Evolutionary conservation across 2,329 filamentous ascomycete species (phyloP).

Genomic region (Pseudocercospora musae): DNA sequence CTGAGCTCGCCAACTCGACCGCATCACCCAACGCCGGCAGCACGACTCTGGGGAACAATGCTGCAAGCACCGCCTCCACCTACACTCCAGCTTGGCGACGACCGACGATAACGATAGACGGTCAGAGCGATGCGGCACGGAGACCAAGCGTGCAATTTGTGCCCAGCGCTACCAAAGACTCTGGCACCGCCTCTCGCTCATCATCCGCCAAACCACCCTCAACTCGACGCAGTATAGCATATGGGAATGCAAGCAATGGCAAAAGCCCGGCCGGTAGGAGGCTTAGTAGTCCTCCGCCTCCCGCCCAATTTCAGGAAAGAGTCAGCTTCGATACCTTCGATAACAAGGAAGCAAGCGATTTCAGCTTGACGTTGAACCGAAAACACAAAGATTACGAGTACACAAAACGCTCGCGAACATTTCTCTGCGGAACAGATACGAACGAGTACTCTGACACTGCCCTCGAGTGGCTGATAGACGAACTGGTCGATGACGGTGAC

Average conservation of each 20-base stretch:
- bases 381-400: constrained; percentile 84
- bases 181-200: constrained; percentile 27
- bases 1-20: constrained; percentile 14
- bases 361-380: constrained; percentile 77
- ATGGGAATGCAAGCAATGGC: constrained; percentile 11
- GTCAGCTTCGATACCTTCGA: constrained; percentile 74
- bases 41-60: background rate
- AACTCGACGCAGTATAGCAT: constrained; percentile 12
- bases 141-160: constrained; percentile 39
- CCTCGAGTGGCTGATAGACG: constrained; percentile 86
- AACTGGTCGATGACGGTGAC: constrained; percentile 88
- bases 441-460: constrained; percentile 91
- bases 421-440: constrained; percentile 86
- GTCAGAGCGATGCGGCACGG: constrained; percentile 20
- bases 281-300: constrained; percentile 34
- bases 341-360: constrained; percentile 63
- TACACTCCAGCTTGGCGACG: constrained; percentile 35
- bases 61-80: constrained; percentile 7
- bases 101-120: constrained; percentile 29
- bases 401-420: constrained; percentile 76
- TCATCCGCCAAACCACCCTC: constrained; percentile 30
- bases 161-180: constrained; percentile 25
- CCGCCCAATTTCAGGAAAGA: constrained; percentile 59
- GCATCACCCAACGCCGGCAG: constrained; percentile 2
- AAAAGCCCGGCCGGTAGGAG: constrained; percentile 21